Evolutionary conservation across 164 flowering plant genomes (phyloP), one percentile per base, ranked within the genome.

Genomic region (Aristolochia californica): DNA sequence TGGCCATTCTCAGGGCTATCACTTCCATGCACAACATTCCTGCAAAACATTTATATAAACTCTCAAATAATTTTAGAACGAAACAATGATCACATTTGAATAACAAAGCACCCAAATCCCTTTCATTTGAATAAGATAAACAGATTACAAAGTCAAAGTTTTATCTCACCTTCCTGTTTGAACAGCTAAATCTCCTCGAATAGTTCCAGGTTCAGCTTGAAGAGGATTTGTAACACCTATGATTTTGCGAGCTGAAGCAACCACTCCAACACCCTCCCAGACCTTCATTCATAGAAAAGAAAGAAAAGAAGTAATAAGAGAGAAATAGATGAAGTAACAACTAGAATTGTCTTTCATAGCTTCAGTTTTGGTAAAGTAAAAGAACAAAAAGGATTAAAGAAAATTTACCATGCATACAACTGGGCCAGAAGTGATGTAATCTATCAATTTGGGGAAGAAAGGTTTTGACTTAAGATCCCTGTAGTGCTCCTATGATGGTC

Each of bases 1-100:
- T 77, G 67, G 66, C 99, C 97, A 72, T 87, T 93, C 44, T 93
- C 99, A 52, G 90, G 88, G 77, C 97, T 89, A 66, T 93, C 97
- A 76, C 99, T 93, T 53, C 99, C 99, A 78, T 93, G 99, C 68
- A 93, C 72, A 45, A 93, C 85, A 67, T 93, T 93, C 83, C 98
- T 93, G 89, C 68, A 56, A 62, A 71, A 54, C 23, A 62, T 21
- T 65, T 57, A 62, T 53, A 34, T 38, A 57, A 40, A 45, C 66
- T 26, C 14, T 55, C 24, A 26, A 14, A 54, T 20, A 14, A 8
- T 53, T 17, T 7, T 34, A 20, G 38, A 16, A 40, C 14, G 7
- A 17, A 22, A 44, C 11, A 24, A 43, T 9, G 43, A 24, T 28
- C 14, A 48, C 22, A 45, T 24, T n/a, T n/a, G n/a, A n/a, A n/a